Percentiles rank a stretch among this genome's conserved stretches.
phyloP scores from a whole-genome alignment of 2,329 filamentous ascomycete genomes.

The Aspergillus calidoustus region DNA sequence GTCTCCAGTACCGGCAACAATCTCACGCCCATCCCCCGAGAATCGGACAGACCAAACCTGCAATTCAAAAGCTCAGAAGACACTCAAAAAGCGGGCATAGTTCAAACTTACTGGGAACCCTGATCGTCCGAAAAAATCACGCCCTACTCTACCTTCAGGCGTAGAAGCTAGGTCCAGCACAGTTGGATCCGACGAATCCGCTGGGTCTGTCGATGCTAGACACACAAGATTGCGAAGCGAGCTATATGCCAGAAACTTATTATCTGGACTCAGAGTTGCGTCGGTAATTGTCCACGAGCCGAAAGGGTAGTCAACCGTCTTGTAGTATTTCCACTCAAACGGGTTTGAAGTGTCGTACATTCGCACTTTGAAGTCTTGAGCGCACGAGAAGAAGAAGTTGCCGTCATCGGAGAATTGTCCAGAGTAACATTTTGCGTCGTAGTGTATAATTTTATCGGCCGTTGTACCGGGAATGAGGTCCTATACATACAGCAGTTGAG shows the following conservation, averaged over 20 bases:
- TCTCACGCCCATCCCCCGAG: conserved; percentile 85
- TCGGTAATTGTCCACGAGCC: conserved; percentile 97
- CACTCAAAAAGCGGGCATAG: neutral
- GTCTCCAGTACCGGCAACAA: conserved; percentile 85
- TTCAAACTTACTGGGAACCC: conserved; percentile 49
- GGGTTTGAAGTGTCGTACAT: conserved; percentile 98
- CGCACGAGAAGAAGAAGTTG: conserved; percentile 93
- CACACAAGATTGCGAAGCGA: conserved; percentile 85
- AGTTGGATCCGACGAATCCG: conserved; percentile 78
- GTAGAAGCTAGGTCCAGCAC: conserved; percentile 71
- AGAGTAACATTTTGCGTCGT: conserved; percentile 84
- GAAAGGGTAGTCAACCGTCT: conserved; percentile 80
- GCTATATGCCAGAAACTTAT: conserved; percentile 87
- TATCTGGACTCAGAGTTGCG: conserved; percentile 87
- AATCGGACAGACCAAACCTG: conserved; percentile 90
- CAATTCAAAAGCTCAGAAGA: conserved; percentile 24
- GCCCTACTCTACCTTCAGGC: conserved; percentile 46
- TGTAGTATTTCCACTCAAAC: conserved; percentile 95
- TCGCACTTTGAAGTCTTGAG: conserved; percentile 89
- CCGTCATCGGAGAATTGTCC: conserved; percentile 97
- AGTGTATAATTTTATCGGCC: conserved; percentile 87
- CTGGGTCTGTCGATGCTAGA: conserved; percentile 83
- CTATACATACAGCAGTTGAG: conserved; percentile 47
- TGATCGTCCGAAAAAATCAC: conserved; percentile 38
- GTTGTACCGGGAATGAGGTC: conserved; percentile 75